These are phyloP conservation scores for Stevia rebaudiana DNA, from an alignment of 140 eudicot species.

Conservation along the genomic window DNA sequence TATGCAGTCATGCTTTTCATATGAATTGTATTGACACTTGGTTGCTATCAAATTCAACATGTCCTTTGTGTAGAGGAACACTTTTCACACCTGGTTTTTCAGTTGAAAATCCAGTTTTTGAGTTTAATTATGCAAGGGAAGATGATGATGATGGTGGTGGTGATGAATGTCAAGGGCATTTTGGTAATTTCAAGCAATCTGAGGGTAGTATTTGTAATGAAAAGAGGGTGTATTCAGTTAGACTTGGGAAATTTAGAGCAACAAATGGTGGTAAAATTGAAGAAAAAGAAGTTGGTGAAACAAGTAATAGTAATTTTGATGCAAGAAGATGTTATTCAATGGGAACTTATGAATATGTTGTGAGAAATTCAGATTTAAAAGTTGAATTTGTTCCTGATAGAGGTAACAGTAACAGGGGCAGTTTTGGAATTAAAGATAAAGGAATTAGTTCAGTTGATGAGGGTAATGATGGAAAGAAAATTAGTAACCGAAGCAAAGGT, in stretches of 20 bases:
- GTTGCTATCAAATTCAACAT: constrained; percentile 83
- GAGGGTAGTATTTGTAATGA: constrained; percentile 35
- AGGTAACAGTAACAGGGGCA: constrained; percentile 37
- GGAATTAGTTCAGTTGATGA: constrained; percentile 41
- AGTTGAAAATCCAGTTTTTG: constrained; percentile 61
- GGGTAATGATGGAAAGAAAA: constrained; percentile 60
- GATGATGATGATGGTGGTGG: constrained; percentile 13
- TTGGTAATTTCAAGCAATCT: constrained; percentile 36
- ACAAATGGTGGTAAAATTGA: constrained; percentile 37
- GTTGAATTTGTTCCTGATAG: constrained; percentile 53
- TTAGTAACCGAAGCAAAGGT: constrained; percentile 65
- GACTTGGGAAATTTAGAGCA: constrained; percentile 82
- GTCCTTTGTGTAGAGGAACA: constrained; percentile 85
- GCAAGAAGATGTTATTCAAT: constrained; percentile 91
- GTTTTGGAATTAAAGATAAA: constrained; percentile 42
- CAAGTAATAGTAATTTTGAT: constrained; percentile 71
- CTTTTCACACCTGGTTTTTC: constrained; percentile 68
- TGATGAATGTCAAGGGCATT: constrained; percentile 26
- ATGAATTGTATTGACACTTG: constrained; percentile 87
- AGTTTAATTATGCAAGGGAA: constrained; percentile 39
- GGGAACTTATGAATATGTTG: constrained; percentile 94
- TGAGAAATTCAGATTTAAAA: constrained; percentile 57
- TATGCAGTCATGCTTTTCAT: constrained; percentile 94
- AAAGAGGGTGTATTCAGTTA: constrained; percentile 73
- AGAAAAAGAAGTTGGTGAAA: constrained; percentile 63